Evolutionary conservation across 2,329 filamentous ascomycete genomes (phyloP).

Genomic region (Aspergillus brasiliensis): DNA sequence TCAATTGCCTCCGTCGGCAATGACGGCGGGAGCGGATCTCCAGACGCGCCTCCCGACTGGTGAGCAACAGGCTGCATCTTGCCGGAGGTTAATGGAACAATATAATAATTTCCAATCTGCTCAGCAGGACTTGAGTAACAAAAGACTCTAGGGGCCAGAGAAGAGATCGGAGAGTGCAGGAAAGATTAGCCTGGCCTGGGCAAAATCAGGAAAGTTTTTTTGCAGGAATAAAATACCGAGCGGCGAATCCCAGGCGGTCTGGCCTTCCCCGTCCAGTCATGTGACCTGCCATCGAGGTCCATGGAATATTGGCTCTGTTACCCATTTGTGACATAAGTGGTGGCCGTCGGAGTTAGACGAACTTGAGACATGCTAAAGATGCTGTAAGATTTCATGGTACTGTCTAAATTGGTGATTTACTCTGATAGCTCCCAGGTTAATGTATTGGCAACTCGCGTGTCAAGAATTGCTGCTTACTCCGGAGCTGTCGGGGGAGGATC

Average conservation of each 20-base stretch:
- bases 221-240: constrained; percentile 8
- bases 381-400: no score
- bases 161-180: not conserved
- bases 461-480: not conserved
- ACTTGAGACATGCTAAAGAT: no score
- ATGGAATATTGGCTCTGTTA: not conserved
- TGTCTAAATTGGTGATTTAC: no score
- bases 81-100: not conserved
- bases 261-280: not conserved
- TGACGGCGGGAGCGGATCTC: constrained; percentile 12
- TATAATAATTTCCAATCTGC: not conserved
- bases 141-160: not conserved
- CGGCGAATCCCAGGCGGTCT: constrained; percentile 9
- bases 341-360: no score
- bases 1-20: constrained; percentile 9
- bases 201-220: constrained; percentile 4
- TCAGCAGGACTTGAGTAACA: not conserved
- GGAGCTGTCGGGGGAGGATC: not conserved
- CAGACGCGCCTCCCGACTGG: constrained; percentile 5
- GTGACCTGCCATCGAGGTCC: constrained; percentile 2
- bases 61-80: constrained; percentile 14
- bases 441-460: not conserved
- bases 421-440: no score
- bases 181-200: not conserved
- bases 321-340: no score